Conservation (phyloP, 495 filamentous ascomycete species). For the Geoglossum glabrum region DNA sequence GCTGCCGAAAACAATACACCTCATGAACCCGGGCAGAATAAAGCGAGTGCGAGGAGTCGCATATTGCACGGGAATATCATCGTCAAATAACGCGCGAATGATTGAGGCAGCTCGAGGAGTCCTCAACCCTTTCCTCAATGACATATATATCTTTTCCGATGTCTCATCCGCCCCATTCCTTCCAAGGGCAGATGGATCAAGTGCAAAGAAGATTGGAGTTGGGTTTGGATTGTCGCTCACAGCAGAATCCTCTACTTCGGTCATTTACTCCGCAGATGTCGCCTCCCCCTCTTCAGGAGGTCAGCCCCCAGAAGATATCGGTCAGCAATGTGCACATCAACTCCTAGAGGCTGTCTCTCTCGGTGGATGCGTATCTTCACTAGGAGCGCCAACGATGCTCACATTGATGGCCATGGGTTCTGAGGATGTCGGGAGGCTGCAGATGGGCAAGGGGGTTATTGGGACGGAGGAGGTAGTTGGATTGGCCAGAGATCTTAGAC, state of each 20-base stretch:
- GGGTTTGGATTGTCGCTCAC: conserved; percentile 83
- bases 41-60: conserved; percentile 83
- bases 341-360: conserved; percentile 62
- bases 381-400: conserved; percentile 48
- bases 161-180: conserved; percentile 54
- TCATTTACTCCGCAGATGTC: conserved; percentile 71
- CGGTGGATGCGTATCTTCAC: conserved; percentile 60
- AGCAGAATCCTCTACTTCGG: conserved; percentile 72
- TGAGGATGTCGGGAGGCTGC: conserved; percentile 46
- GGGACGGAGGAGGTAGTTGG: conserved; percentile 60
- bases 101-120: conserved; percentile 78
- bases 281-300: conserved; percentile 65
- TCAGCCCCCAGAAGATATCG: conserved; percentile 72
- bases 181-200: conserved; percentile 28
- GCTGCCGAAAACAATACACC: conserved; percentile 80
- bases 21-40: conserved; percentile 67
- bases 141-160: conserved; percentile 73
- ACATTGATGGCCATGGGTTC: conserved; percentile 92
- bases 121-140: conserved; percentile 63
- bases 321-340: conserved; percentile 70
- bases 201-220: conserved; percentile 50
- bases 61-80: conserved; percentile 75
- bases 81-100: conserved; percentile 83
- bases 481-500: conserved; percentile 61
- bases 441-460: conserved; percentile 53